Base-by-base conservation (phyloP, 1,284 basidiomycete species). In the Takashimella tepidaria region DNA sequence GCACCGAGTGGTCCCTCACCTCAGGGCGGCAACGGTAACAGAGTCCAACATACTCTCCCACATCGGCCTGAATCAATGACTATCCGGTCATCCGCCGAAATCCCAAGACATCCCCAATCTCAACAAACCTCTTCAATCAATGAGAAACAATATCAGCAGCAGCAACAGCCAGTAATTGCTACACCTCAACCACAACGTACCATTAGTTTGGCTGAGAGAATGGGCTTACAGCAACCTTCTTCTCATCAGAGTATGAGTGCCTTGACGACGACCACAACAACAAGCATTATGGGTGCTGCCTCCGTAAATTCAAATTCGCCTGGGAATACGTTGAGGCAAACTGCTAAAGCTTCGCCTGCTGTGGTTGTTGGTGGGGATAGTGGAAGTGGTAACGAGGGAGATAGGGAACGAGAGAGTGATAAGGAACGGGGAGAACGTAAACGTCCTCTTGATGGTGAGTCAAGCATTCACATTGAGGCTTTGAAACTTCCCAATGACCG, bases 391-490 rank as follows among this genome's bases (percentile, higher is more conserved):
- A 20, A 40, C 42, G 31, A 12, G 23, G 8, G 22, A 12, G 19
- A 11, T 41, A 19, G 22, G 16, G 12, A 23, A 31, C 25, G 22
- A 37, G 40, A 8, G 25, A 49, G n/a, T 20, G 42, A 43, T 12
- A 20, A 16, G 16, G 12, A 41, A 22, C 19, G 49, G 41, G 20
- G 48, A 48, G 37, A 44, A n/a, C 50, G 67, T 4, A 68, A 68
- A 50, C 52, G 64, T n/a, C 49, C 63, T 22, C 52, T 63, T 11
- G 64, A 64, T 16, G 62, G 63, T 65, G 50, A 59, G 63, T 59
- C 3, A 13, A 16, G 12, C 12, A 45, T 26, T 25, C 23, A 25
- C 13, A 48, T n/a, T n/a, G n/a, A n/a, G n/a, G n/a, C n/a, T n/a
- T n/a, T n/a, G n/a, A n/a, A n/a, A n/a, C n/a, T n/a, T n/a, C n/a